Base-by-base conservation (phyloP, 495 filamentous ascomycete species). In the Neohortaea acidophila region DNA sequence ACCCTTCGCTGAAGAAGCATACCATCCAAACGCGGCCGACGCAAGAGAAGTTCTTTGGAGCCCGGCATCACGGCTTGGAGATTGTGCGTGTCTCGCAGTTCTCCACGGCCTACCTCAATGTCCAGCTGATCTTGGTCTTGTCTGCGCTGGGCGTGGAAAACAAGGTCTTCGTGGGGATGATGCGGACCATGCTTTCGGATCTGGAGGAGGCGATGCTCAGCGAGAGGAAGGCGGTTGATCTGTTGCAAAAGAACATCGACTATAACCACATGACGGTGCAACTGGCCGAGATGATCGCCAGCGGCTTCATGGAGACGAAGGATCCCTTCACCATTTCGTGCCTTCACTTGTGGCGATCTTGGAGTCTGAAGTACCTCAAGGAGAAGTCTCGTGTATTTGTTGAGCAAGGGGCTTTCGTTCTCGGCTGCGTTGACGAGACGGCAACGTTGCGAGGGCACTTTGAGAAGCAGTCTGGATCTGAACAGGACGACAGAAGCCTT, bases 391-490 rank as follows among this genome's bases (percentile, higher is more conserved):
- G 73, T 37, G 84, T 99, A 38, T 60, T 71, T 1, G 71, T 99
- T 21, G 75, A 85, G 1, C 52, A 83, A 34, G 82, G 87, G 0
- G 86, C 89, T 15, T 87, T 85, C 48, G 60, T 96, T 0, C 66
- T 96, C n/a, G 89, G 89, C 11, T 82, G 81, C 37, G 70, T 81
- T 22, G 89, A 96, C 45, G 91, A 99, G 58, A 84, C 78, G 1
- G 67, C 59, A 1, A 77, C 68, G 0, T 56, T 99, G 11, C 64
- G 72, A 42, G 91, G 89, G 1, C 70, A 87, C 48, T 74, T 61
- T 33, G 36, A 64, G 3, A 44, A 60, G 38, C 20, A 46, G 1
- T 39, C 41, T n/a, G 36, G 38, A 1, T 72, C 62, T 28, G 36
- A 63, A 2, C 43, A 62, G 38, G 15, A 41, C 2, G 38, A 43